phyloP scores from a whole-genome alignment of 2,329 filamentous ascomycete species.

The Diaporthe nobilis region DNA sequence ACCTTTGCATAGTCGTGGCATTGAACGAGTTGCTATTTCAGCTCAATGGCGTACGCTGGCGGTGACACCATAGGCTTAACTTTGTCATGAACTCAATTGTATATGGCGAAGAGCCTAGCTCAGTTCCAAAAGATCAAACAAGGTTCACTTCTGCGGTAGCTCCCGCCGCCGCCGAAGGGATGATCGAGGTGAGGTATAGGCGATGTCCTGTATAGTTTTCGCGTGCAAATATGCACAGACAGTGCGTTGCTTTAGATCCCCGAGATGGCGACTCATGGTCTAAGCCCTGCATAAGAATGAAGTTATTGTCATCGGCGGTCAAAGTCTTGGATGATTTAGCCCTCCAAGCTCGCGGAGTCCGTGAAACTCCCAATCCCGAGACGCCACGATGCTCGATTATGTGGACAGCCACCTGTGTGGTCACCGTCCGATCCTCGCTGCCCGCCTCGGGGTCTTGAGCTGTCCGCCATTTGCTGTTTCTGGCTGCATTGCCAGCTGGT shows the following conservation, averaged over 20 bases:
- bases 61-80: slow-evolving; percentile 12
- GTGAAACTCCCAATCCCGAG: slow-evolving; percentile 22
- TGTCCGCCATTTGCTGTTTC: background rate
- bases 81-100: slow-evolving; percentile 16
- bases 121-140: slow-evolving; percentile 3
- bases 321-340: slow-evolving; percentile 15
- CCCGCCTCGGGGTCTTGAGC: background rate
- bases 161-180: slow-evolving; percentile 28
- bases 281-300: background rate
- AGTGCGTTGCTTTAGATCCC: slow-evolving; percentile 10
- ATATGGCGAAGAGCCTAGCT: background rate
- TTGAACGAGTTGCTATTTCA: slow-evolving; percentile 14
- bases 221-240: slow-evolving; percentile 4
- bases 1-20: background rate
- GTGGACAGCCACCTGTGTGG: background rate
- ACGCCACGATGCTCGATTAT: background rate
- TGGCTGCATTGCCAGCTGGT: background rate
- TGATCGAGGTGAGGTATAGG: background rate
- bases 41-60: background rate
- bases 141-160: slow-evolving; percentile 29
- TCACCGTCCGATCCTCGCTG: background rate
- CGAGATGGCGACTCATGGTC: slow-evolving; percentile 15
- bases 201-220: background rate
- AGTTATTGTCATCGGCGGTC: slow-evolving; percentile 15
- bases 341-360: background rate